Conservation (phyloP, 2,329 filamentous ascomycete species). For the Ophiostoma angusticollis region DNA sequence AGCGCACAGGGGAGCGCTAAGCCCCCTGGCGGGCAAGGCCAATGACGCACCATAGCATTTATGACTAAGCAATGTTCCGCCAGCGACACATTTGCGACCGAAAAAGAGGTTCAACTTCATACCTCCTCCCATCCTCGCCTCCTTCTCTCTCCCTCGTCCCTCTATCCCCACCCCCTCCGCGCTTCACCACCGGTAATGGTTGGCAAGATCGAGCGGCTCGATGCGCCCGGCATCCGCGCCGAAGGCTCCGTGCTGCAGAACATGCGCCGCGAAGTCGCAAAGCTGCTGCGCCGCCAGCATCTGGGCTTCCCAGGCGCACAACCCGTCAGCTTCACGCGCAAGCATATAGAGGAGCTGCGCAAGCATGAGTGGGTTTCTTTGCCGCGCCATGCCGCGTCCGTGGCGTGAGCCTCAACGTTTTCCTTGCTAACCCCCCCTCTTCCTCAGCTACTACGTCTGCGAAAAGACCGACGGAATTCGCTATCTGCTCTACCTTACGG, state of each 20-base stretch:
- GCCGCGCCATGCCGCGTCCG: no score
- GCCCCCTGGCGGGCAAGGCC: no score
- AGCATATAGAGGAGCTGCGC: conserved; percentile 72
- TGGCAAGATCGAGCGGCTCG: conserved; percentile 34
- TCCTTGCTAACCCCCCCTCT: neutral
- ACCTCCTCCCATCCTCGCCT: no score
- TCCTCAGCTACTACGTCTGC: conserved; percentile 74
- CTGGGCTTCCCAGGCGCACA: conserved; percentile 77
- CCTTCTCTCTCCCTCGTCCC: neutral
- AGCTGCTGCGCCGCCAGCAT: conserved; percentile 57
- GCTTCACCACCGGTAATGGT: conserved; percentile 2
- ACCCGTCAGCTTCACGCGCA: conserved; percentile 77
- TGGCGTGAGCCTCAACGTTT: neutral
- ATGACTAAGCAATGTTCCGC: no score
- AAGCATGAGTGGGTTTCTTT: conserved; percentile 50
- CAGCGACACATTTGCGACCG: no score
- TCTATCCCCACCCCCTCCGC: neutral
- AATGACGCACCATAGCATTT: no score
- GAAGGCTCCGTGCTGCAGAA: conserved; percentile 40
- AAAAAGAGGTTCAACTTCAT: no score
- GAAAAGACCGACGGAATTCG: conserved; percentile 96
- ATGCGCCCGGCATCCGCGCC: conserved; percentile 53
- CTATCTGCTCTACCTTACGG: conserved; percentile 82
- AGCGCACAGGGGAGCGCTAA: no score
- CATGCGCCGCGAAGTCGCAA: conserved; percentile 60